phyloP scores from a whole-genome alignment of 2,329 filamentous ascomycete species.

The Aspergillus cejpii region DNA sequence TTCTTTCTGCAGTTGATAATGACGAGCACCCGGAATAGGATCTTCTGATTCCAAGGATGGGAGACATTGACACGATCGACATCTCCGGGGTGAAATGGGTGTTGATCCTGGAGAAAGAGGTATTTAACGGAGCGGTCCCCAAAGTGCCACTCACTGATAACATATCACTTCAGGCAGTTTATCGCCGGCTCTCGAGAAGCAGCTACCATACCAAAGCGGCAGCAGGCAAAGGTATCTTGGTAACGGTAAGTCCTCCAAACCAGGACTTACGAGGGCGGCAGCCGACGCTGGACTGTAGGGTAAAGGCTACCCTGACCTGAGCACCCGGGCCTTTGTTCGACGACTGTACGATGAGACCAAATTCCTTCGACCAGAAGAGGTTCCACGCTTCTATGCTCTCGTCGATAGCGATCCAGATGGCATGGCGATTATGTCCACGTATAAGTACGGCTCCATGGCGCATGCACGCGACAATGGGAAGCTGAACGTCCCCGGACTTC shows the following conservation, averaged over 20 bases:
- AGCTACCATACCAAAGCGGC: conserved; percentile 40
- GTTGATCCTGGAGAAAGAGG: conserved; percentile 59
- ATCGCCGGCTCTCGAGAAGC: conserved; percentile 50
- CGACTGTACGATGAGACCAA: conserved; percentile 35
- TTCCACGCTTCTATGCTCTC: conserved; percentile 47
- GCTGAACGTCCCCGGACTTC: conserved; percentile 44
- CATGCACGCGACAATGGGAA: conserved; percentile 49
- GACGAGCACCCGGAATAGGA: conserved; percentile 35
- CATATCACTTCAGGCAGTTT: conserved; percentile 47
- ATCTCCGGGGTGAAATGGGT: conserved; percentile 50
- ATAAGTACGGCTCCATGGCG: conserved; percentile 54
- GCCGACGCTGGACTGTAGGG: conserved; percentile 37
- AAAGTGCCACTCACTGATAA: not conserved
- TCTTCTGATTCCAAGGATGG: conserved; percentile 47
- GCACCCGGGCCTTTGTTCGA: conserved; percentile 50
- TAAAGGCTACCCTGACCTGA: conserved; percentile 59
- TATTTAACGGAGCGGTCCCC: conserved; percentile 22
- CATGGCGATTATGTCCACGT: conserved; percentile 56
- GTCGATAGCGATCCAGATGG: conserved; percentile 59
- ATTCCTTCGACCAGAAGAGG: conserved; percentile 15
- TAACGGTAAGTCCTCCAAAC: conserved; percentile 45
- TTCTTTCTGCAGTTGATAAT: not conserved
- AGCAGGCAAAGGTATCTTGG: conserved; percentile 45
- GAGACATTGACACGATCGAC: conserved; percentile 42
- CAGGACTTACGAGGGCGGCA: not conserved